These are phyloP conservation scores for Warburgia ugandensis DNA, from an alignment of 164 flowering plant genomes.

Conservation along the genomic window DNA sequence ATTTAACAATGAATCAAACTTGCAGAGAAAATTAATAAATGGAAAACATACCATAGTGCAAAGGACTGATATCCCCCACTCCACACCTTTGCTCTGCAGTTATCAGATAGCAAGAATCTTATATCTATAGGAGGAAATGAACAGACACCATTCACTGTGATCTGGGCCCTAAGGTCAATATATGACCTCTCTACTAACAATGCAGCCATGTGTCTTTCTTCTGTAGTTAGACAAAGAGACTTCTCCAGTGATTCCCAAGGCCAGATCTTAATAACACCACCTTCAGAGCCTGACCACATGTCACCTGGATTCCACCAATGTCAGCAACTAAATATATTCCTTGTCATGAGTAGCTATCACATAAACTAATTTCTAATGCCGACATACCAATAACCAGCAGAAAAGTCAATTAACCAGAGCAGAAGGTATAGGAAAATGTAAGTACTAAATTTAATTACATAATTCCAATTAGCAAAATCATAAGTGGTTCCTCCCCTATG, in stretches of 20 bases:
- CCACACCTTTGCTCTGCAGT: constrained; percentile 71
- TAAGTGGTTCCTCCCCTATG: too few relatives aligned
- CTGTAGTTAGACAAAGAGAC: constrained; percentile 52
- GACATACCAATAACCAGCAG: too few relatives aligned
- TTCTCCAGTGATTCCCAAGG: constrained; percentile 93
- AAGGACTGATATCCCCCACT: constrained; percentile 58
- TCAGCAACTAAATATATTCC: too few relatives aligned
- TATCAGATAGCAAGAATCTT: constrained; percentile 65
- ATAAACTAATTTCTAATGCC: too few relatives aligned
- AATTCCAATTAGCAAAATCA: too few relatives aligned
- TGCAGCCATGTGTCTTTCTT: constrained; percentile 83
- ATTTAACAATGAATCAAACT: neutral
- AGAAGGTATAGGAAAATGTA: too few relatives aligned
- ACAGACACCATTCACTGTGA: constrained; percentile 61
- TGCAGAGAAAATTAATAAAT: too few relatives aligned
- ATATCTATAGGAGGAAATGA: constrained; percentile 61
- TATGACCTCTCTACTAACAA: constrained; percentile 73
- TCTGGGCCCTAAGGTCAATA: constrained; percentile 70
- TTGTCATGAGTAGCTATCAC: too few relatives aligned
- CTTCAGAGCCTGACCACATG: constrained; percentile 88
- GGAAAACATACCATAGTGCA: constrained; percentile 64
- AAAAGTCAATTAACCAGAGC: too few relatives aligned
- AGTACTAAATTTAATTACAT: too few relatives aligned
- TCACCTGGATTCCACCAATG: constrained; percentile 60
- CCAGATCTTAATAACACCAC: constrained; percentile 82